Evolutionary conservation across 2,329 filamentous ascomycete species (phyloP), one percentile per base, ranked within the genome.

Genomic region (Elsinoe fawcettii): DNA sequence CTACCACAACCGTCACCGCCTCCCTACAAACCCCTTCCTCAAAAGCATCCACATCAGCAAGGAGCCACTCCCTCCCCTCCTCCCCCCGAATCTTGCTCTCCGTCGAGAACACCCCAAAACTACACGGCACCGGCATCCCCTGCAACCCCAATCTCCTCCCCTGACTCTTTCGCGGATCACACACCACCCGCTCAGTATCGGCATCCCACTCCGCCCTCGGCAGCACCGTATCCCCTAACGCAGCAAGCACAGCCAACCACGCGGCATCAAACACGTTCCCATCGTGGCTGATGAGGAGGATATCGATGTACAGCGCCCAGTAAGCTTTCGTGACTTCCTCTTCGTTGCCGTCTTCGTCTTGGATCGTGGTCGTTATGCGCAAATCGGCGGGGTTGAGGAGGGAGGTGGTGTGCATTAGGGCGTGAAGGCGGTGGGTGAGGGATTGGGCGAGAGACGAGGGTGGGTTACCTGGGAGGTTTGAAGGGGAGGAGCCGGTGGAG

Each of bases 221-320:
- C 9, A 99, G 74, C 59, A 79, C 82, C 3, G 89, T 92, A 70
- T 93, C 83, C 55, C 77, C 78, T 59, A 99, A 74, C 5, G 93
- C 92, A 7, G 91, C 88, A 20, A 96, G 71, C 0, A 95, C 79
- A 11, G 90, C 85, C 0, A 86, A 81, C 91, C 92, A 97, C 0
- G 90, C 89, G 0, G 89, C 88, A 67, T 99, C 92, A 63, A 97
- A 91, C 1, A 90, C 83, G 66, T 93, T 95, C 5, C 92, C 92
- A 62, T 96, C 91, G 51, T 96, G 83, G 0, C 89, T 95, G 63
- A 99, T 86, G 73, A 96, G 93, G 67, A 96, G 81, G n/a, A 96
- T 79, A 68, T 97, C 92, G 63, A 99, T 88, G 71, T 96, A 96
- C 18, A 99, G 82, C 8, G 88, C 85, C 93, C 92, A 99, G 71